phyloP scores from a whole-genome alignment of 352 stramenopile species.

The Phytophthora cryptogea region DNA sequence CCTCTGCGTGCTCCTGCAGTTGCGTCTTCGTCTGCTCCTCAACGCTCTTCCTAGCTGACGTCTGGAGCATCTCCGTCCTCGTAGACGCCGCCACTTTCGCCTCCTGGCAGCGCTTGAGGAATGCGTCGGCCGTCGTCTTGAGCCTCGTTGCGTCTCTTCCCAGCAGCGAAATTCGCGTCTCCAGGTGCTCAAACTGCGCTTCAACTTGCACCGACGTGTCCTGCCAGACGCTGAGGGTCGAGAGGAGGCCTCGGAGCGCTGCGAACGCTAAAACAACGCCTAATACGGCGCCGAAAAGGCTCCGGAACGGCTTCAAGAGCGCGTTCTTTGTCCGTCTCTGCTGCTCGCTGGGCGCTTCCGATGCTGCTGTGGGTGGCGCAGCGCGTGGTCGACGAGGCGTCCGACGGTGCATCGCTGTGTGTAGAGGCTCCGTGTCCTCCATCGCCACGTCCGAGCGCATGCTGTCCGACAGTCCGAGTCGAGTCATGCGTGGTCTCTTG shows the following conservation, averaged over 20 bases:
- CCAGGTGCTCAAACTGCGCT: constrained; percentile 34
- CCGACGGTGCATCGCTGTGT: constrained; percentile 12
- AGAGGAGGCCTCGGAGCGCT: neutral
- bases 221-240: neutral
- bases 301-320: constrained; percentile 13
- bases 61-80: constrained; percentile 29
- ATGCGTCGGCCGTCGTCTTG: constrained; percentile 19
- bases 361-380: constrained; percentile 5
- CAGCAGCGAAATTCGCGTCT: constrained; percentile 28
- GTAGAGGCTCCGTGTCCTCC: constrained; percentile 23
- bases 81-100: constrained; percentile 24
- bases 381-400: neutral
- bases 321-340: constrained; percentile 7
- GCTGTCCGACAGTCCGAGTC: constrained; percentile 46
- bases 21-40: constrained; percentile 18
- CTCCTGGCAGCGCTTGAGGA: constrained; percentile 35
- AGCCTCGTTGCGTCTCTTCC: constrained; percentile 21
- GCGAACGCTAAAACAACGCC: constrained; percentile 15
- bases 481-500: constrained; percentile 19
- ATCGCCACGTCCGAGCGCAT: constrained; percentile 39
- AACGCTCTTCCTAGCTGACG: constrained; percentile 16
- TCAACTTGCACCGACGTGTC: neutral
- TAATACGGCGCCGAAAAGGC: constrained; percentile 17
- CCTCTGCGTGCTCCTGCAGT: constrained; percentile 22
- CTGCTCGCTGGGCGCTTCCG: constrained; percentile 1